Evolutionary conservation across 306 rosid species (phyloP).

Genomic region (Vigna unguiculata): DNA sequence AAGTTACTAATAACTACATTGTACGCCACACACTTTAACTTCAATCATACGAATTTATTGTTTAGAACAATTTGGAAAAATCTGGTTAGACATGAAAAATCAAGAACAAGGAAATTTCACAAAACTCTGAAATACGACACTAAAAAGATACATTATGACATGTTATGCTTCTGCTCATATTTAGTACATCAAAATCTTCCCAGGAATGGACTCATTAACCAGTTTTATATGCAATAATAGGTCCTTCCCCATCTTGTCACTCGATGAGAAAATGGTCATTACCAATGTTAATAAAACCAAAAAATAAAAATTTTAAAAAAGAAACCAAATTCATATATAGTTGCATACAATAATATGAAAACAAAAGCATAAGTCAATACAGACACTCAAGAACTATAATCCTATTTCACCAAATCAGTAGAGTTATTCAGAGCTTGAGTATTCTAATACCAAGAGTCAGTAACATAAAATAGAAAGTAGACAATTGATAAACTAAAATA

Average conservation of each 20-base stretch:
- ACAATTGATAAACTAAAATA: constrained; percentile 15
- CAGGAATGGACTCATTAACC: not conserved
- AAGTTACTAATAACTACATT: not conserved
- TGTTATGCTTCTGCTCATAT: not conserved
- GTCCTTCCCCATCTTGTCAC: constrained; percentile 3
- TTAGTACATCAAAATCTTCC: constrained; percentile 1
- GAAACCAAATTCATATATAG: constrained; percentile 12
- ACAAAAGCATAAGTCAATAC: constrained; percentile 1
- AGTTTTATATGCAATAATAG: constrained; percentile 15
- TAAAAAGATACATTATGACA: not conserved
- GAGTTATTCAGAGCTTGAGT: not conserved
- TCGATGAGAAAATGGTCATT: constrained; percentile 14
- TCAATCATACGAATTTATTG: constrained; percentile 24
- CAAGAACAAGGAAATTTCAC: constrained; percentile 17
- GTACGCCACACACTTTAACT: not conserved
- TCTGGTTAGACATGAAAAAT: constrained; percentile 1
- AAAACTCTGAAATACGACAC: not conserved
- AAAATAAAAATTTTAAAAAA: not conserved
- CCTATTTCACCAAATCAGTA: not conserved
- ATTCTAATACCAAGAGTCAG: not conserved
- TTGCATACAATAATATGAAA: not conserved
- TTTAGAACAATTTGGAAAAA: constrained; percentile 3
- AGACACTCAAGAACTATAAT: not conserved
- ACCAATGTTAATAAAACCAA: constrained; percentile 2
- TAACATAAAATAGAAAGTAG: not conserved